Conservation (phyloP, 1,284 basidiomycete species). For the Schizophyllum amplum region DNA sequence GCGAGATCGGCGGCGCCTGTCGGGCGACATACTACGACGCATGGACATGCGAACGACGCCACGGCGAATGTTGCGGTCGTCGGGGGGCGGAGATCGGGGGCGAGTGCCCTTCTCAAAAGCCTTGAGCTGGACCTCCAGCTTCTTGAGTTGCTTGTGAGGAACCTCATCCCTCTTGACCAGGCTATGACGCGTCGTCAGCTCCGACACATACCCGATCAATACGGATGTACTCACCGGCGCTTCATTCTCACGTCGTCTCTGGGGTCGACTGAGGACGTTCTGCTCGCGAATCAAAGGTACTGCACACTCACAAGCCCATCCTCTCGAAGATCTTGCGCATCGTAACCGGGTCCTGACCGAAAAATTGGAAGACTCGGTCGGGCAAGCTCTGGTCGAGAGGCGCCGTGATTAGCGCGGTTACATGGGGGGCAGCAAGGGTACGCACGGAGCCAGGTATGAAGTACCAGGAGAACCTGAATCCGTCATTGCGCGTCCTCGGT, state of each 20-base stretch:
- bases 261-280: neutral
- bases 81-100: neutral
- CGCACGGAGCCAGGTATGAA: neutral
- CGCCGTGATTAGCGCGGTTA: neutral
- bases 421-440: neutral
- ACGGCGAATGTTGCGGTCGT: neutral
- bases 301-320: neutral
- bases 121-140: neutral
- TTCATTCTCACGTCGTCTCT: neutral
- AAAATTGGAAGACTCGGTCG: neutral
- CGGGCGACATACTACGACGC: neutral
- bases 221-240: neutral
- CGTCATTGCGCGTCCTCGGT: neutral
- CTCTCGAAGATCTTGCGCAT: neutral
- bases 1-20: neutral
- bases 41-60: neutral
- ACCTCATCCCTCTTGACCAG: neutral
- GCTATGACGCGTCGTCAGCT: neutral
- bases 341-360: neutral
- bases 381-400: neutral
- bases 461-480: neutral
- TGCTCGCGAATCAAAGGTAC: neutral
- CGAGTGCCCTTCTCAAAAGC: neutral
- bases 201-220: neutral
- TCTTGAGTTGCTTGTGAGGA: neutral